A percentile compares a stretch with the other conserved stretches of the same genome.
Evolutionary conservation across 2,329 filamentous ascomycete species (phyloP).

Genomic region (Aspergillus aculeatinus): DNA sequence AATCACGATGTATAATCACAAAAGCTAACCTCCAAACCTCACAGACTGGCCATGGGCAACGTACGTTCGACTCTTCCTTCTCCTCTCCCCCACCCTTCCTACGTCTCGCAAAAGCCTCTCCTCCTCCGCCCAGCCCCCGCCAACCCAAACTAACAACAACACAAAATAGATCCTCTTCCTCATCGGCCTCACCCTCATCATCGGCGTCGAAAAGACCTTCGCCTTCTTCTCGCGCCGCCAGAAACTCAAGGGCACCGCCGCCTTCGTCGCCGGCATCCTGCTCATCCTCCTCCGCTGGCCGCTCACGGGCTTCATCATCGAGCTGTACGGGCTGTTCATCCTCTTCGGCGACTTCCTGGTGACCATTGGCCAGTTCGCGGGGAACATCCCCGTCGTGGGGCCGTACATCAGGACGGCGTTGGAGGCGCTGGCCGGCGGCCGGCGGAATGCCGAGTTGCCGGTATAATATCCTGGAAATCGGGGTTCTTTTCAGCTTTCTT

Average conservation of each 20-base stretch:
- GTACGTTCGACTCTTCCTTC: slow-evolving; percentile 48
- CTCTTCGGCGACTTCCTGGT: slow-evolving; percentile 96
- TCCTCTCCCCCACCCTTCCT: slow-evolving; percentile 2
- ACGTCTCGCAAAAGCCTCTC: slow-evolving; percentile 9
- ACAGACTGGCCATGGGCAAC: slow-evolving; percentile 95
- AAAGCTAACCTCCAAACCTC: background rate
- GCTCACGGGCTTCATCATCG: slow-evolving; percentile 83
- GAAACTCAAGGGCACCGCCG: slow-evolving; percentile 86
- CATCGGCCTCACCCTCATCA: slow-evolving; percentile 92
- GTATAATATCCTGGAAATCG: slow-evolving; percentile 22
- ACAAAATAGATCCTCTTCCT: slow-evolving; percentile 83
- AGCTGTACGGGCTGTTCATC: slow-evolving; percentile 88
- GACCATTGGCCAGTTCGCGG: slow-evolving; percentile 84
- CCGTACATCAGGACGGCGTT: slow-evolving; percentile 76
- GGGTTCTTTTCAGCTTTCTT: too few species aligned
- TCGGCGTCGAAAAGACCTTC: slow-evolving; percentile 85
- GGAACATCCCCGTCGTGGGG: slow-evolving; percentile 79
- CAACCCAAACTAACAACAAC: slow-evolving; percentile 12
- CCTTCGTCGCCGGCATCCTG: slow-evolving; percentile 78
- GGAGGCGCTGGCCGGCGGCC: slow-evolving; percentile 67
- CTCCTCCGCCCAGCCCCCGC: slow-evolving; percentile 11
- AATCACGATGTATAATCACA: background rate
- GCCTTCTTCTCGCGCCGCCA: slow-evolving; percentile 92
- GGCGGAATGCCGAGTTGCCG: slow-evolving; percentile 69
- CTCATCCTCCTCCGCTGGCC: slow-evolving; percentile 91